These are phyloP conservation scores for Monosporozyma solicola DNA, from an alignment of 805 yeast species.

Conservation along the genomic window DNA sequence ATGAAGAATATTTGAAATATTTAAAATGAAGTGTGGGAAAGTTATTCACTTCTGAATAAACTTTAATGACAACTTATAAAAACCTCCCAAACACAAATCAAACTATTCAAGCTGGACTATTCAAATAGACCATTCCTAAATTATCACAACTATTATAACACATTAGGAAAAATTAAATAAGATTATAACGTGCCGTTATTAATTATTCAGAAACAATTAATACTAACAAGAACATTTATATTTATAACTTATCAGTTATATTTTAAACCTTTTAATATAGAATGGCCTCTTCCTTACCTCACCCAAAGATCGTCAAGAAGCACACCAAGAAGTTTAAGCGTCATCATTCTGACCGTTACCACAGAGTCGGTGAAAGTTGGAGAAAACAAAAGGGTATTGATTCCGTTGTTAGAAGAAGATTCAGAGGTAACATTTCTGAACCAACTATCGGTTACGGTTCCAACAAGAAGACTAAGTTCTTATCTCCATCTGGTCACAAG, in stretches of 20 bases:
- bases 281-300: conserved; percentile 96
- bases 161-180: neutral
- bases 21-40: neutral
- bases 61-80: too few species aligned
- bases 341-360: conserved; percentile 99
- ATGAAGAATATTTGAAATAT: too few species aligned
- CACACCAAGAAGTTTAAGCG: conserved; percentile 98
- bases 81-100: neutral
- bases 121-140: too few species aligned
- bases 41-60: too few species aligned
- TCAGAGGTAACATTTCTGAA: conserved; percentile 98
- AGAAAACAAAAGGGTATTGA: conserved; percentile 99
- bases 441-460: conserved; percentile 99
- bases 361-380: conserved; percentile 98
- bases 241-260: neutral
- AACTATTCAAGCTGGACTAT: neutral
- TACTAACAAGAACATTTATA: neutral
- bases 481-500: conserved; percentile 98
- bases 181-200: too few species aligned
- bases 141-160: neutral
- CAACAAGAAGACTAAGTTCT: conserved; percentile 95
- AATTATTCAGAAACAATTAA: neutral
- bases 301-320: conserved; percentile 99
- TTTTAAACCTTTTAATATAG: conserved; percentile 17
- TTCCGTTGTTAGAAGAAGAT: conserved; percentile 99